phyloP scores from a whole-genome alignment of 768 basidiomycete species.

The Leccinellum albellum region DNA sequence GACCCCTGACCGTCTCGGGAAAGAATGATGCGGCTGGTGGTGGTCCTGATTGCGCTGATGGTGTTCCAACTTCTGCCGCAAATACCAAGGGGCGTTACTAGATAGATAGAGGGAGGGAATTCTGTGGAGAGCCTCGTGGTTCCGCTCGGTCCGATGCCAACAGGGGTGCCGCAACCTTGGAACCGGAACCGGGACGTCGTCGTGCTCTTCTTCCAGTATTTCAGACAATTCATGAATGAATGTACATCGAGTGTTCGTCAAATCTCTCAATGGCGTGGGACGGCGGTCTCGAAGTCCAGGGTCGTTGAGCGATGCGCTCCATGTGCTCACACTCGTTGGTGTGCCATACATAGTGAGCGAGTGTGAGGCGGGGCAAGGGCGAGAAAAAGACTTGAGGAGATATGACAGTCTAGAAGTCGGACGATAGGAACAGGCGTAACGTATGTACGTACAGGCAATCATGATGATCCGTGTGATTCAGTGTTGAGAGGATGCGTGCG shows the following conservation, averaged over 20 bases:
- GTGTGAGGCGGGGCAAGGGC: too few species aligned
- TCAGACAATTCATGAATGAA: background rate
- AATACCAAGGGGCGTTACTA: background rate
- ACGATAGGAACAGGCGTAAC: too few species aligned
- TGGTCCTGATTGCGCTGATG: background rate
- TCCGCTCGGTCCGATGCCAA: conserved; percentile 1
- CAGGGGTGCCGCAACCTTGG: background rate
- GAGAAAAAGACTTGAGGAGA: too few species aligned
- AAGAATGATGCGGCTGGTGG: background rate
- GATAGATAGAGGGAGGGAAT: background rate
- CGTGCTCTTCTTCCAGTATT: background rate
- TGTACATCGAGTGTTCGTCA: background rate
- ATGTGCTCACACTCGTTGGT: too few species aligned
- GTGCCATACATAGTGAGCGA: too few species aligned
- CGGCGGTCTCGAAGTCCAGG: too few species aligned
- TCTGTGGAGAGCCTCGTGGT: conserved; percentile 16
- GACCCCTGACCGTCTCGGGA: background rate
- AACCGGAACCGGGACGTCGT: background rate
- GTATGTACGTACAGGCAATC: too few species aligned
- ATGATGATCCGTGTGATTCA: too few species aligned
- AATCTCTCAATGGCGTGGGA: too few species aligned
- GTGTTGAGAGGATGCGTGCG: too few species aligned
- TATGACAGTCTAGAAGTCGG: too few species aligned
- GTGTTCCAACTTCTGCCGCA: background rate
- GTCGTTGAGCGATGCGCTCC: background rate